Percentiles rank a stretch among this genome's conserved stretches.
Evolutionary conservation across 2,329 filamentous ascomycete species (phyloP).

Genomic region (Penicillium capsulatum): DNA sequence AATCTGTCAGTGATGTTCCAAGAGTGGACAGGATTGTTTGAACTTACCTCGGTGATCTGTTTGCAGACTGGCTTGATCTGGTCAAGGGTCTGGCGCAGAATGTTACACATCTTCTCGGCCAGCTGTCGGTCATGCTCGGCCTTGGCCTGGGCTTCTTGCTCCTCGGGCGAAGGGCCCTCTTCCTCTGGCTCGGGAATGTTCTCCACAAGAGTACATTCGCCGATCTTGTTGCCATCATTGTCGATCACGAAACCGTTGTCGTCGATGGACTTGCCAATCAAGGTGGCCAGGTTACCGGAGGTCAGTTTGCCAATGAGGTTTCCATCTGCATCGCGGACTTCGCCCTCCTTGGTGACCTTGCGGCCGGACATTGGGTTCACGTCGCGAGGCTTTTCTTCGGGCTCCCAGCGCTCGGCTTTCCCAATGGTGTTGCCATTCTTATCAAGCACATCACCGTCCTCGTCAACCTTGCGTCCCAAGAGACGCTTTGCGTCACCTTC

Average conservation of each 20-base stretch:
- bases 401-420: slow-evolving; percentile 65
- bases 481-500: slow-evolving; percentile 63
- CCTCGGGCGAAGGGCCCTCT: slow-evolving; percentile 42
- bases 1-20: slow-evolving; percentile 13
- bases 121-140: slow-evolving; percentile 68
- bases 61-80: slow-evolving; percentile 80
- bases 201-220: slow-evolving; percentile 59
- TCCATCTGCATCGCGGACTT: slow-evolving; percentile 45
- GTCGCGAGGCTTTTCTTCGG: slow-evolving; percentile 51
- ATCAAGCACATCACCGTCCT: slow-evolving; percentile 66
- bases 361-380: slow-evolving; percentile 58
- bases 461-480: slow-evolving; percentile 62
- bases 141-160: slow-evolving; percentile 55
- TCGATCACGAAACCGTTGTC: slow-evolving; percentile 54
- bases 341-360: slow-evolving; percentile 51
- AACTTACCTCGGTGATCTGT: slow-evolving; percentile 70
- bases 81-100: slow-evolving; percentile 75
- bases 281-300: slow-evolving; percentile 40
- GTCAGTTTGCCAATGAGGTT: slow-evolving; percentile 46
- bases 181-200: slow-evolving; percentile 49
- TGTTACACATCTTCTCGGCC: slow-evolving; percentile 67
- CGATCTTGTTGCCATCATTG: slow-evolving; percentile 60
- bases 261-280: slow-evolving; percentile 43
- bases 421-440: slow-evolving; percentile 64
- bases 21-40: too few relatives aligned